Conservation (phyloP, 495 filamentous ascomycete species). For the Friedmanniomyces simplex region DNA sequence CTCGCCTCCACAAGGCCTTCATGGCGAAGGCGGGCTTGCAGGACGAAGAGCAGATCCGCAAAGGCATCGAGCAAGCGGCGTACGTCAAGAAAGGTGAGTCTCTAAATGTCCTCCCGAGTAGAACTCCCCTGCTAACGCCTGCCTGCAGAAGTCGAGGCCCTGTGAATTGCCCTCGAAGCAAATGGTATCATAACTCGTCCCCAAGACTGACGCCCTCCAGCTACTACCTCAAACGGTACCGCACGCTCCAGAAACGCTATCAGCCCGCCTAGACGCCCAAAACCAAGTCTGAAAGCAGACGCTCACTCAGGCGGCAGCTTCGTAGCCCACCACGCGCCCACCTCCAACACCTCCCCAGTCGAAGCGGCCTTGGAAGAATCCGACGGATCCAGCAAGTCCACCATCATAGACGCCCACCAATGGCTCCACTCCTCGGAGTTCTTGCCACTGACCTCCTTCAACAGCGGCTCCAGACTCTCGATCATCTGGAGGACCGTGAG, state of each 20-base stretch:
- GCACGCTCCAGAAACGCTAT: slow-evolving; percentile 77
- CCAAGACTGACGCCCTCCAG: slow-evolving; percentile 37
- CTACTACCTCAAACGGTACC: slow-evolving; percentile 91
- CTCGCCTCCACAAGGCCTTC: slow-evolving; percentile 77
- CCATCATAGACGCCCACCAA: slow-evolving; percentile 81
- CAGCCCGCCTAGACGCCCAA: slow-evolving; percentile 19
- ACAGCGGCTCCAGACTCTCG: slow-evolving; percentile 71
- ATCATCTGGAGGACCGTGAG: slow-evolving; percentile 79
- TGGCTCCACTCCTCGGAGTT: slow-evolving; percentile 85
- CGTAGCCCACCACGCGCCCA: slow-evolving; percentile 84
- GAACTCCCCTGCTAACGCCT: background rate
- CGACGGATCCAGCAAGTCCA: slow-evolving; percentile 65
- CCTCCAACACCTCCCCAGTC: slow-evolving; percentile 82
- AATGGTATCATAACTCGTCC: slow-evolving; percentile 13
- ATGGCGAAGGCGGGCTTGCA: slow-evolving; percentile 55
- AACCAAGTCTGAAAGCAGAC: background rate
- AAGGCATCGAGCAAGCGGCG: slow-evolving; percentile 66
- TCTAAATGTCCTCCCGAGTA: background rate
- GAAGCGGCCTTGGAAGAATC: slow-evolving; percentile 43
- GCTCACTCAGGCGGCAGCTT: slow-evolving; percentile 3
- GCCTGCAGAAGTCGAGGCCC: slow-evolving; percentile 66
- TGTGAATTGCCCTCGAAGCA: slow-evolving; percentile 50
- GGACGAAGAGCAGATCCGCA: slow-evolving; percentile 62
- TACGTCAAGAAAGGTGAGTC: slow-evolving; percentile 79
- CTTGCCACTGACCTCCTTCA: slow-evolving; percentile 75